phyloP scores from a whole-genome alignment of 1,284 basidiomycete genomes.

The Chalciporus sp. region DNA sequence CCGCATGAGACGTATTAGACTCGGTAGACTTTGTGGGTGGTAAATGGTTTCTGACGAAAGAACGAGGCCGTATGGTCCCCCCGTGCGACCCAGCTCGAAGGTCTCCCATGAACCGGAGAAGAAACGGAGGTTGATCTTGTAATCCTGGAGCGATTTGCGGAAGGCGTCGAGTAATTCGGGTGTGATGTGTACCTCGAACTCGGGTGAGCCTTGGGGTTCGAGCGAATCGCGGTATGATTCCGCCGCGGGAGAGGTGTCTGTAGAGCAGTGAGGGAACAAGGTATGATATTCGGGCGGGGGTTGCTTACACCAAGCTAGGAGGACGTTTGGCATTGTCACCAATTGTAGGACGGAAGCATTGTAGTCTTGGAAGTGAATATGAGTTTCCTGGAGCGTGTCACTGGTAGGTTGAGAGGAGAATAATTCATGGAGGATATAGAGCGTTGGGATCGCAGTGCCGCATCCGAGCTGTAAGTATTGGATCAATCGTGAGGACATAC shows the following conservation, averaged over 20 bases:
- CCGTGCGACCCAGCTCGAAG: constrained; percentile 39
- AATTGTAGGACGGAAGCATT: constrained; percentile 83
- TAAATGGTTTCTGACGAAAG: constrained; percentile 96
- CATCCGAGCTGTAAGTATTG: constrained; percentile 70
- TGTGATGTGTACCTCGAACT: constrained; percentile 61
- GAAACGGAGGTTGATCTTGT: constrained; percentile 69
- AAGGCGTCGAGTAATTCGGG: constrained; percentile 69
- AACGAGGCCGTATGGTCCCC: constrained; percentile 64
- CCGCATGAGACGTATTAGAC: constrained; percentile 62
- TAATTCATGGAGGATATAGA: constrained; percentile 70
- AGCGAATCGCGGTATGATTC: constrained; percentile 18
- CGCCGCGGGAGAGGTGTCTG: constrained; percentile 32
- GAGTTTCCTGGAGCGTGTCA: constrained; percentile 39
- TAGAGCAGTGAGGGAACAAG: not conserved
- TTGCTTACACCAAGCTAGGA: constrained; percentile 82
- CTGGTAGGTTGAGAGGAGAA: constrained; percentile 42
- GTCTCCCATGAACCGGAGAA: constrained; percentile 83
- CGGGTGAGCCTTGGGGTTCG: constrained; percentile 10
- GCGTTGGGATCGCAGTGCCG: constrained; percentile 85
- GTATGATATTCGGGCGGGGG: constrained; percentile 18
- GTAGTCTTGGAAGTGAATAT: constrained; percentile 93
- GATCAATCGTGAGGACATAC: constrained; percentile 1
- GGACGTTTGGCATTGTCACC: constrained; percentile 86
- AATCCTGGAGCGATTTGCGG: constrained; percentile 50
- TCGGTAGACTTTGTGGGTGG: constrained; percentile 63